Base-by-base conservation (phyloP, 2,329 filamentous ascomycete genomes). In the Chaetomium sp. region DNA sequence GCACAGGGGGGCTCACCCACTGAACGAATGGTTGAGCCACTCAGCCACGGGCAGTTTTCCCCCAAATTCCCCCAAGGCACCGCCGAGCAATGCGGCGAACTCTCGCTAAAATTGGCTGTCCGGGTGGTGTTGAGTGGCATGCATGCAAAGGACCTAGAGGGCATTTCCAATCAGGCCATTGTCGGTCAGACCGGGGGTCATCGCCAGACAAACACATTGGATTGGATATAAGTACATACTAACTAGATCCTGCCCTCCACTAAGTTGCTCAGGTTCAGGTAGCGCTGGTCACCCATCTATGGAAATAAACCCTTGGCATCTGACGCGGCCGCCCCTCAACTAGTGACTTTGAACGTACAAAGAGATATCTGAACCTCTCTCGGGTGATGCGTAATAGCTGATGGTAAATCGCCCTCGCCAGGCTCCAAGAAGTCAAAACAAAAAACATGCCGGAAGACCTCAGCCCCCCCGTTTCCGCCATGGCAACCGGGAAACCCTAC, bases 401-500 rank as follows among this genome's bases (percentile, higher is more conserved):
- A 19, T 42, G 38, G 7, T 42, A 42, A 19, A 16, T 19, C 38
- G 16, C 6, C 38, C 38, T 42, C 38, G 19, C 38, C 38, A n/a
- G 16, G 7, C 38, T 16, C 38, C 16, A 5, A n/a, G 38, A 42
- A n/a, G 16, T 42, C 38, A 16, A 42, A 42, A 42, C 29, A 57
- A 16, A 1, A n/a, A n/a, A n/a, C n/a, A 57, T 60, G 57, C n/a
- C 9, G 6, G 47, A 61, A 45, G 13, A 38, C 16, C 2, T 21
- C 31, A 6, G 19, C 4, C 8, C 27, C 33, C 25, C 56, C 29
- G 38, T 33, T 38, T 8, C 16, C 12, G n/a, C 53, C 2, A 2
- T 29, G 35, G 31, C 53, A 16, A 35, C 55, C 10, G 57, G 63
- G 10, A 70, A 63, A 58, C 77, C 76, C 1, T 82, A 79, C 59